phyloP scores from a whole-genome alignment of 306 rosid species.

The Trifolium repens region DNA sequence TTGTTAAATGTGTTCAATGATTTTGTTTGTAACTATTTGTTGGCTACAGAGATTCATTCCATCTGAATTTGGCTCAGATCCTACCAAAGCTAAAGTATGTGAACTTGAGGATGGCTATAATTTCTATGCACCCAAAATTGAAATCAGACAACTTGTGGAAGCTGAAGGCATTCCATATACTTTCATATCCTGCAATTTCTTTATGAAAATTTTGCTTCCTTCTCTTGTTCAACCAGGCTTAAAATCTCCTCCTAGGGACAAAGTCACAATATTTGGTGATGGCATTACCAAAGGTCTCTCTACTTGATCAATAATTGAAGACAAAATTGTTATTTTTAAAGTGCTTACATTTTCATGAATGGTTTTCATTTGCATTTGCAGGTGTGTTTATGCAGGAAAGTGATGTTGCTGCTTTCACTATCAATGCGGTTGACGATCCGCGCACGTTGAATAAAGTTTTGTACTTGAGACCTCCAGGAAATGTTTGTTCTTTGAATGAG shows the following conservation, averaged over 20 bases:
- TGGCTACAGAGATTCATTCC: constrained; percentile 71
- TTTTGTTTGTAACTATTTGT: constrained; percentile 13
- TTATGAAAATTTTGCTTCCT: constrained; percentile 64
- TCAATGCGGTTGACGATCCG: constrained; percentile 73
- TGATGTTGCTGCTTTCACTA: constrained; percentile 85
- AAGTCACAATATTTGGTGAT: constrained; percentile 69
- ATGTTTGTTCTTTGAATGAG: constrained; percentile 66
- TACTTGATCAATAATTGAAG: constrained; percentile 21
- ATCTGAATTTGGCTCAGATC: constrained; percentile 83
- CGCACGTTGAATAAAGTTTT: constrained; percentile 66
- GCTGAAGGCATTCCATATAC: constrained; percentile 74
- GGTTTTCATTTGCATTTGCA: constrained; percentile 46
- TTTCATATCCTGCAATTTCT: constrained; percentile 70
- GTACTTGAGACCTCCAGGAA: constrained; percentile 78
- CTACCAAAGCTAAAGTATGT: constrained; percentile 58
- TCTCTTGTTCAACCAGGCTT: constrained; percentile 76
- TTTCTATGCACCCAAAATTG: constrained; percentile 67
- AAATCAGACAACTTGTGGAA: constrained; percentile 68
- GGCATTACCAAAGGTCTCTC: constrained; percentile 70
- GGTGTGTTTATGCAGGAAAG: constrained; percentile 68
- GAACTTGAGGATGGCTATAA: constrained; percentile 51
- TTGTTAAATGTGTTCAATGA: constrained; percentile 24
- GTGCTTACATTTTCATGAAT: constrained; percentile 19
- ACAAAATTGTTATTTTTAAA: background rate
- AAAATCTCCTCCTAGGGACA: constrained; percentile 72